phyloP scores from a whole-genome alignment of 305 asterid genomes.

The Striga hermonthica region DNA sequence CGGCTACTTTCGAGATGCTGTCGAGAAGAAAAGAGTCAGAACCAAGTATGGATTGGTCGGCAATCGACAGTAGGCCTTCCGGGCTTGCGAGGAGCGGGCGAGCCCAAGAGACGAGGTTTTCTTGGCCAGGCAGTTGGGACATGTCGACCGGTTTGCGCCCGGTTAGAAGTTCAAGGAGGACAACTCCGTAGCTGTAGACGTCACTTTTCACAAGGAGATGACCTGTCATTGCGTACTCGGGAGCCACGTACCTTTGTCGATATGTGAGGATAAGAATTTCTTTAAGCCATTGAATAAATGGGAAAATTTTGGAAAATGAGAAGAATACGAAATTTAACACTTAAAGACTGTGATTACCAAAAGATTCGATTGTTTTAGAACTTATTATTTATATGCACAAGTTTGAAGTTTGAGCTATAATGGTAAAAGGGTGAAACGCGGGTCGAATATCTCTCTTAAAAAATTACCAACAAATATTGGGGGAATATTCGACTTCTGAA shows the following conservation, averaged over 20 bases:
- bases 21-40: slow-evolving; percentile 50
- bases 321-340: no score
- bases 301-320: no score
- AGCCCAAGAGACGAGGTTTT: slow-evolving; percentile 88
- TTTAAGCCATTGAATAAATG: no score
- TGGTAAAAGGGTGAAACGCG: no score
- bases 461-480: not conserved
- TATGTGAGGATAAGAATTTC: slow-evolving; percentile 21
- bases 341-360: no score
- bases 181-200: slow-evolving; percentile 98
- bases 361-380: no score
- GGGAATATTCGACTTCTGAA: not conserved
- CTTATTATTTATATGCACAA: no score
- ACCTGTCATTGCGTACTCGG: slow-evolving; percentile 99
- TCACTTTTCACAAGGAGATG: slow-evolving; percentile 96
- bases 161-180: slow-evolving; percentile 91
- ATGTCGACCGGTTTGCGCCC: slow-evolving; percentile 93
- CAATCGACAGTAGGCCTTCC: slow-evolving; percentile 56
- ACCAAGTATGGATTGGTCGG: slow-evolving; percentile 52
- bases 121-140: slow-evolving; percentile 93
- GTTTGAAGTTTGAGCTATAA: no score
- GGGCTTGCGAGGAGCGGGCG: slow-evolving; percentile 69
- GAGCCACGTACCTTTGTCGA: slow-evolving; percentile 77
- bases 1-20: slow-evolving; percentile 80
- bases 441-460: not conserved